Base-by-base conservation (phyloP, 768 basidiomycete species). In the Trametes cinnabarina region DNA sequence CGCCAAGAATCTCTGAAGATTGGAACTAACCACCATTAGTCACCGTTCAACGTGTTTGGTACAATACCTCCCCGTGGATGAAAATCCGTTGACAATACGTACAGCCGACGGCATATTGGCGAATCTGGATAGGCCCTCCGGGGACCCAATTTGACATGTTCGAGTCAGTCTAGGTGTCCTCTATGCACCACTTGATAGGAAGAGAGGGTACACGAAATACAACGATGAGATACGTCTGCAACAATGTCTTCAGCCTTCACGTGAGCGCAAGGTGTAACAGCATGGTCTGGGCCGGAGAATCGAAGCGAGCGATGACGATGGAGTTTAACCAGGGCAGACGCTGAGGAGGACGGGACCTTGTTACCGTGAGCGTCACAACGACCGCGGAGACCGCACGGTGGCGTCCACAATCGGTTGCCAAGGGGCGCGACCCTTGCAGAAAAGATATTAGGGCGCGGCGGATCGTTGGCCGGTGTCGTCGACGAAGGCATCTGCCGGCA, bases 321-420 rank as follows among this genome's bases (percentile, higher is more conserved):
- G 48, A 40, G 60, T 61, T 52, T 52, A 61, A 22, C 55, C 60
- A 61, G 53, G 43, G 30, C 30, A 32, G 12, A 32, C 30, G 30
- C 30, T 32, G 30, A 12, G 12, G 39, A 44, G 22, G 44, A 44
- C 43, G 41, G 37, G 22, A 6, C 46, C 14, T 47, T 53, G 51
- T 49, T 60, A 50, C 41, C 42, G 48, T 48, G 40, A 28, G 40
- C 39, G 50, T 42, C 58, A 41, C 58, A 53, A 28, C 58, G 51
- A 53, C 57, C 47, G 55, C 53, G 53, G 39, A 30, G 55, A 47
- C 42, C 51, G 51, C 44, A 52, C 51, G 46, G 54, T 15, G 14
- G 37, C 14, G 37, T 15, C 37, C 25, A 34, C 57, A 52, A 53
- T 59, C 58, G 58, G 58, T 60, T 28, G 58, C 46, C 58, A 60